Percentiles rank a stretch among this genome's conserved stretches.
Evolutionary conservation across 2,329 filamentous ascomycete species (phyloP).

Genomic region (Aspergillus niger): DNA sequence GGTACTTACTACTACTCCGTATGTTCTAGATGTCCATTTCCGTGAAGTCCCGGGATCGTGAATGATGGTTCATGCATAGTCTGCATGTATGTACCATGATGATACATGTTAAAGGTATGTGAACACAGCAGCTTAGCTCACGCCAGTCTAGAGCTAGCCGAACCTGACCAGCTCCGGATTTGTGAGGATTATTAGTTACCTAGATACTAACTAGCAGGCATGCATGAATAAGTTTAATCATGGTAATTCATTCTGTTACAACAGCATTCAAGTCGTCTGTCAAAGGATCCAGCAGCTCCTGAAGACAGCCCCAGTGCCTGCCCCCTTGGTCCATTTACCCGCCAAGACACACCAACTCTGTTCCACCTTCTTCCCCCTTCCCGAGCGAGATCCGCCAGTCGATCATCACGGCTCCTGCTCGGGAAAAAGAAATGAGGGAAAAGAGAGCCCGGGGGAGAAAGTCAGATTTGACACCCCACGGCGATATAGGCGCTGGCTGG

Average conservation of each 20-base stretch:
- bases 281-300: too few species aligned
- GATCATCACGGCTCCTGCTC: neutral
- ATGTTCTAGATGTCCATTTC: neutral
- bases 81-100: slow-evolving; percentile 1
- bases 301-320: too few species aligned
- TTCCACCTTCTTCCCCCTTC: neutral
- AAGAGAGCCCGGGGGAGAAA: neutral
- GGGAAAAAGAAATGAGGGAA: neutral
- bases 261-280: neutral
- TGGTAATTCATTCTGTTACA: neutral
- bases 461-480: slow-evolving; percentile 17
- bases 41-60: neutral
- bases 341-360: neutral
- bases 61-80: slow-evolving; percentile 7
- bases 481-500: slow-evolving; percentile 12
- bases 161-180: neutral
- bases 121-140: neutral
- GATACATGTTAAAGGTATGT: neutral
- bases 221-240: too few species aligned
- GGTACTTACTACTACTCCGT: neutral
- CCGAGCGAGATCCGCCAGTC: neutral
- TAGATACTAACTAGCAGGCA: neutral
- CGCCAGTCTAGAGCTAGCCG: neutral
- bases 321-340: too few species aligned
- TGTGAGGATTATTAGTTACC: neutral